Evolutionary conservation across 1,284 basidiomycete genomes (phyloP).

Genomic region (Cryptococcus sp.): DNA sequence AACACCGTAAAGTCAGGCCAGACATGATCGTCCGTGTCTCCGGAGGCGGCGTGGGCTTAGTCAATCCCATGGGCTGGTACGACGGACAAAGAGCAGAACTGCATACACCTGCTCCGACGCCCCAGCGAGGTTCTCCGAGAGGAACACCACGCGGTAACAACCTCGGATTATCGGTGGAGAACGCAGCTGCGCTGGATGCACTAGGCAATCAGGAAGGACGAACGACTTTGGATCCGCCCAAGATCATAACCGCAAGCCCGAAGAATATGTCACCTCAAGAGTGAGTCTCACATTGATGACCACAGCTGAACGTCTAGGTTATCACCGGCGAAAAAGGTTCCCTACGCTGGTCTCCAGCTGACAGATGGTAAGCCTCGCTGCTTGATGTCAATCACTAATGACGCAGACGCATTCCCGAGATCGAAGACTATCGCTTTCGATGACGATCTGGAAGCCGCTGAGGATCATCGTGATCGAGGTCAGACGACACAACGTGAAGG

Average conservation of each 20-base stretch:
- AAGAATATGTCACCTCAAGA: slow-evolving; percentile 13
- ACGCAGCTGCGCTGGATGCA: not conserved
- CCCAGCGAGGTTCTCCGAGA: slow-evolving; percentile 2
- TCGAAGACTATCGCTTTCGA: slow-evolving; percentile 63
- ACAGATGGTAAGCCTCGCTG: slow-evolving; percentile 23
- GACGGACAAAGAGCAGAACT: slow-evolving; percentile 28
- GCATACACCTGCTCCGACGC: slow-evolving; percentile 20
- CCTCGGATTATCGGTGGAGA: slow-evolving; percentile 2
- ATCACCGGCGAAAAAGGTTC: slow-evolving; percentile 16
- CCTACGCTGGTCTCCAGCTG: slow-evolving; percentile 34
- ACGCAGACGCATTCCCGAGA: slow-evolving; percentile 55
- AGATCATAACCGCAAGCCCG: slow-evolving; percentile 18
- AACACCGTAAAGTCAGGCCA: slow-evolving; percentile 58
- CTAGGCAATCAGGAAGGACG: slow-evolving; percentile 4
- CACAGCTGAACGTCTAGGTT: slow-evolving; percentile 9
- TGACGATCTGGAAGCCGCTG: slow-evolving; percentile 43
- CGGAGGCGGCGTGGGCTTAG: slow-evolving; percentile 72
- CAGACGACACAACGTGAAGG: slow-evolving; percentile 33
- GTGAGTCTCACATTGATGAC: slow-evolving; percentile 1
- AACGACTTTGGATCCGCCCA: not conserved
- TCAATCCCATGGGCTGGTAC: slow-evolving; percentile 72
- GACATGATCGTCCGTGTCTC: slow-evolving; percentile 83
- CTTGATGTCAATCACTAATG: not conserved
- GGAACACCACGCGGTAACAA: not conserved
- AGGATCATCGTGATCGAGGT: slow-evolving; percentile 25